Evolutionary conservation across 768 basidiomycete genomes (phyloP), one percentile per base, ranked within the genome.

Genomic region (Naganishia vaughanmartiniae): DNA sequence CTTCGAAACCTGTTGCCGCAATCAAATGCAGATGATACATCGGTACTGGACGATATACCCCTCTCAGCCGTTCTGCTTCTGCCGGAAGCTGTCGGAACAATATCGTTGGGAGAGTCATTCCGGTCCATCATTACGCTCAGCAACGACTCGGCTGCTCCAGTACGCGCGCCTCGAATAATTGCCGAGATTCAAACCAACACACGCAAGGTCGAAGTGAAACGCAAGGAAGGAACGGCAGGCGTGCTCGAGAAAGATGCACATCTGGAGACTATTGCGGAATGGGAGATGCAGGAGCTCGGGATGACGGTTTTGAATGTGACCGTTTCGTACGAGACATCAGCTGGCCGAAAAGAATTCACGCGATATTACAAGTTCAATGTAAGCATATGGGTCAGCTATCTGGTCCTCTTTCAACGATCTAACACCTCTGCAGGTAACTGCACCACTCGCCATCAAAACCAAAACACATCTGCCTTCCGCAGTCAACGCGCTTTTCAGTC

Each of bases 281-380:
- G 92, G 76, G 94, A 97, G 82, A 90, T 96, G 74, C 96, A 96
- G 81, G 93, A 97, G 77, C 84, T 95, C 24, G 93, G 92, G 0
- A 88, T 92, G 77, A 93, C 95, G 79, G 90, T 94, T 14, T 83
- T 97, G 46, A 90, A 88, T 1, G 93, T 92, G 76, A 88, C 88
- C 7, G 90, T 95, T 31, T 86, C 86, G 28, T 96, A 95, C 83
- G 88, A 86, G n/a, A 84, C 89, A 14, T 88, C 89, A 2, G 74
- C 74, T 1, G 77, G 71, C 0, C 63, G 71, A 19, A 74, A 74
- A 77, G 87, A 87, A 30, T 92, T 94, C 78, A 85, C 90, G 65
- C 91, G 93, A 78, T 93, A 91, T 81, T 92, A 93, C 83, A 93
- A 93, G 78, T 95, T 94, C 81, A 87, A 87, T 58, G 92, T 94